Base-by-base conservation (phyloP, 2,329 filamentous ascomycete genomes). In the Diaporthe humulicola region DNA sequence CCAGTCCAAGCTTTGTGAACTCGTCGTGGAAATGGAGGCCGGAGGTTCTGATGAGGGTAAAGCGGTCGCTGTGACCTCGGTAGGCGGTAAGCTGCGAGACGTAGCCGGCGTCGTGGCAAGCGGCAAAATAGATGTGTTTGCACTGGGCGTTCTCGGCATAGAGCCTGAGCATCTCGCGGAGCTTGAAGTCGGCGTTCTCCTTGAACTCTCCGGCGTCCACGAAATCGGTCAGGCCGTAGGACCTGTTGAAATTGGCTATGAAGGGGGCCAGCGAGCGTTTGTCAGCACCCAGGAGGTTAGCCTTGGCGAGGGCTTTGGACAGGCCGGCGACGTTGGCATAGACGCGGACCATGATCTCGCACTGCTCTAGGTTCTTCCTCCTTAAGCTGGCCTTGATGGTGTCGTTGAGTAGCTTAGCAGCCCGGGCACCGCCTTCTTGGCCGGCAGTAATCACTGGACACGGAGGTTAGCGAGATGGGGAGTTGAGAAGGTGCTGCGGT, bases 71-170 rank as follows among this genome's bases (percentile, higher is more conserved):
- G 74, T 86, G 85, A 57, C 86, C 87, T 57, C 82, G 83, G 78
- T 89, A 88, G 10, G 88, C 88, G 7, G 86, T 88, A 36, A 93
- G 83, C 64, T 91, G 85, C 10, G 88, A 87, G 60, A 91, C 82
- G 79, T 92, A 92, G 69, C 88, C 87, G 33, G 85, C 85, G 77
- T 93, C 89, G 77, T 92, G 90, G 78, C 91, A 93, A 52, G 88
- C 90, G 7, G 90, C 91, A 74, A 92, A 90, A 78, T 89, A 90
- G 48, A 93, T 90, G 79, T 92, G 91, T 77, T 89, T 90, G 83
- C 91, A 93, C 78, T 92, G 89, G 4, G 86, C 82, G 77, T 90
- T 90, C 60, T 91, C 88, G 45, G 86, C 87, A 75, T 90, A 91
- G 1, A 91, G 83, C 7, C 85, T 83, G 14, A 86, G 79, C 73